phyloP scores from a whole-genome alignment of 805 yeast genomes.

The Ogataea wickerhamii region DNA sequence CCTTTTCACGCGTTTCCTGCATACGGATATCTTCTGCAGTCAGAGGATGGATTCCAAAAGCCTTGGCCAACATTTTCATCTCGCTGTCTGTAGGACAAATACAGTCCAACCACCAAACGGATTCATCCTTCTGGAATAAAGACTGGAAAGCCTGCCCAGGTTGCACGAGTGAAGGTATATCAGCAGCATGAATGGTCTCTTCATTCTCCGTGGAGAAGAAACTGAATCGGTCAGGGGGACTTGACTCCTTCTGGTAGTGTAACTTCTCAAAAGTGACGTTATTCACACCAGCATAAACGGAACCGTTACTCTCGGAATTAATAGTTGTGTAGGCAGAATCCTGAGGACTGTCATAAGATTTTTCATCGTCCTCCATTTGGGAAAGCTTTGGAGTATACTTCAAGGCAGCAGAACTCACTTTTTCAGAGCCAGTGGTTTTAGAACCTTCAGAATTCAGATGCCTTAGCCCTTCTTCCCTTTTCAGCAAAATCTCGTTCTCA shows the following conservation, averaged over 20 bases:
- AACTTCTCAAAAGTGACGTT: constrained; percentile 23
- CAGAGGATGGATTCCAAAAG: constrained; percentile 96
- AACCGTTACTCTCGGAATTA: constrained; percentile 12
- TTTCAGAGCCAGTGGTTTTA: constrained; percentile 34
- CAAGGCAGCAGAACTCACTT: constrained; percentile 49
- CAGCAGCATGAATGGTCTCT: constrained; percentile 87
- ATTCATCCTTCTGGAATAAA: constrained; percentile 67
- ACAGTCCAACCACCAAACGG: constrained; percentile 97
- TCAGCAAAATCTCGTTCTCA: constrained; percentile 38
- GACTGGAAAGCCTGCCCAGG: constrained; percentile 62
- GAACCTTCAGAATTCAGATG: constrained; percentile 12
- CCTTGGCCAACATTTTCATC: constrained; percentile 87
- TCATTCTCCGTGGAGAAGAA: constrained; percentile 79
- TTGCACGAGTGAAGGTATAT: constrained; percentile 70
- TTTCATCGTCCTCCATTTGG: constrained; percentile 11
- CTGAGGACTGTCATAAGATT: constrained; percentile 7
- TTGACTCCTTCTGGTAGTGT: constrained; percentile 13
- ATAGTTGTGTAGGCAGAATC: constrained; percentile 8
- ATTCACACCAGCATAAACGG: constrained; percentile 13
- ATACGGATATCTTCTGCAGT: constrained; percentile 96
- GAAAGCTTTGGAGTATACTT: constrained; percentile 53
- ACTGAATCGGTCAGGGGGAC: constrained; percentile 73
- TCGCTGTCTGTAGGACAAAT: constrained; percentile 91
- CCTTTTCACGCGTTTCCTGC: constrained; percentile 97
- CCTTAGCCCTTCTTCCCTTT: constrained; percentile 31